Evolutionary conservation across 441 rosid genomes (phyloP).

Genomic region (Euphorbia corollata): DNA sequence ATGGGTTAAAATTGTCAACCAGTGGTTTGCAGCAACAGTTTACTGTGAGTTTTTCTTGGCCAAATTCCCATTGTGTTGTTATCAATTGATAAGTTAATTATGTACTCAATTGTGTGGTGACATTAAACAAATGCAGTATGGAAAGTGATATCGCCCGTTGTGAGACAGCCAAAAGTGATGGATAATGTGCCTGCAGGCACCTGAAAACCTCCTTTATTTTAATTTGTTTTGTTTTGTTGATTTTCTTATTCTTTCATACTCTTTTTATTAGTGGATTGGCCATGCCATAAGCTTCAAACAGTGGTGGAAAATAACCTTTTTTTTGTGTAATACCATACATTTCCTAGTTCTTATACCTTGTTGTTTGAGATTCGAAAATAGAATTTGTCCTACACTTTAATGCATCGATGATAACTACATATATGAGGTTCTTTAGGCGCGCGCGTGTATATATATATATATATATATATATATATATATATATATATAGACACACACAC

Average conservation of each 20-base stretch:
- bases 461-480: too few relatives aligned
- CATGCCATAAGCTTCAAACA: neutral
- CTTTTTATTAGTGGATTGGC: slow-evolving; percentile 12
- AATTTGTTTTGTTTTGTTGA: slow-evolving; percentile 11
- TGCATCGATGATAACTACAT: too few relatives aligned
- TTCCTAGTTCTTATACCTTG: too few relatives aligned
- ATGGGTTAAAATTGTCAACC: slow-evolving; percentile 82
- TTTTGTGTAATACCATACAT: too few relatives aligned
- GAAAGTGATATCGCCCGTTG: slow-evolving; percentile 63
- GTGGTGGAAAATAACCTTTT: neutral
- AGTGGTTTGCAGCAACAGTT: slow-evolving; percentile 77
- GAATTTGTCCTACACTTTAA: too few relatives aligned
- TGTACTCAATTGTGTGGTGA: neutral
- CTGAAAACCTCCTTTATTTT: slow-evolving; percentile 6
- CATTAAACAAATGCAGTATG: slow-evolving; percentile 44
- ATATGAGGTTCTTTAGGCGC: too few relatives aligned
- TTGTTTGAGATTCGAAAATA: too few relatives aligned
- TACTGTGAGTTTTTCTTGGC: slow-evolving; percentile 44
- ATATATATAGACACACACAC: too few relatives aligned
- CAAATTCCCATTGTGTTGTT: neutral
- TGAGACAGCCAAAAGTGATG: slow-evolving; percentile 47
- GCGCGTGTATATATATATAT: too few relatives aligned
- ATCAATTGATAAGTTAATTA: too few relatives aligned
- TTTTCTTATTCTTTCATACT: neutral
- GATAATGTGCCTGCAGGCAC: slow-evolving; percentile 23